Percentiles rank a stretch among this genome's conserved stretches.
phyloP scores from a whole-genome alignment of 305 asterid genomes.

The Stenogyne calaminthoides region DNA sequence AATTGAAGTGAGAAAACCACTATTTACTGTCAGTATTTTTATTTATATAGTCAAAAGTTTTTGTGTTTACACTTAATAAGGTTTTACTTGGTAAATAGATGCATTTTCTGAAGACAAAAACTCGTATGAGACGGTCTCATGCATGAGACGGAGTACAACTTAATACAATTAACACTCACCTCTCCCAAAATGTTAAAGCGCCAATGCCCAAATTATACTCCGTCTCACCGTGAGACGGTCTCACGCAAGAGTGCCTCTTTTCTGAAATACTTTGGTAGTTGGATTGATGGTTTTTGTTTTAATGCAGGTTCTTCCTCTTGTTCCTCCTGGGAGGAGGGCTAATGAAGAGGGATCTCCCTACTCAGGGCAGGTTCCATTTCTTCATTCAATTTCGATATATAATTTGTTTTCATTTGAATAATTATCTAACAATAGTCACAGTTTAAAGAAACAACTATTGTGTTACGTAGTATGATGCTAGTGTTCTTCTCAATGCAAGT shows the following conservation, averaged over 20 bases:
- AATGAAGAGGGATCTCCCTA: constrained; percentile 95
- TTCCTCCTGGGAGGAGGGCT: constrained; percentile 93
- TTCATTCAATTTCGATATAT: constrained; percentile 1
- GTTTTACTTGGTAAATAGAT: not conserved
- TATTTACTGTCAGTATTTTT: not conserved
- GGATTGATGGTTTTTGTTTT: constrained; percentile 5
- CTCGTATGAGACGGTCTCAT: too few species aligned
- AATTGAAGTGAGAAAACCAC: not conserved
- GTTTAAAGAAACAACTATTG: not conserved
- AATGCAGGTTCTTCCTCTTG: constrained; percentile 97
- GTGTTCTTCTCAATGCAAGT: not conserved
- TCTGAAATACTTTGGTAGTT: not conserved
- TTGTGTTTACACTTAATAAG: not conserved
- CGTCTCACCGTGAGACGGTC: too few species aligned
- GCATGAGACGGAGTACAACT: too few species aligned
- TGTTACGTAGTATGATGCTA: constrained; percentile 8
- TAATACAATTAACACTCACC: too few species aligned
- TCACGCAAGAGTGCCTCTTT: too few species aligned
- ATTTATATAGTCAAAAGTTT: not conserved
- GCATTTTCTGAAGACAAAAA: not conserved
- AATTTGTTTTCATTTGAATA: constrained; percentile 13
- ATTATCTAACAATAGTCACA: not conserved
- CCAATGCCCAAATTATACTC: too few species aligned
- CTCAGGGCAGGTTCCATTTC: constrained; percentile 80
- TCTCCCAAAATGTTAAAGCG: too few species aligned